These are phyloP conservation scores for Diplotaxis tenuifolia DNA, from an alignment of 345 rosid species.

Conservation along the genomic window DNA sequence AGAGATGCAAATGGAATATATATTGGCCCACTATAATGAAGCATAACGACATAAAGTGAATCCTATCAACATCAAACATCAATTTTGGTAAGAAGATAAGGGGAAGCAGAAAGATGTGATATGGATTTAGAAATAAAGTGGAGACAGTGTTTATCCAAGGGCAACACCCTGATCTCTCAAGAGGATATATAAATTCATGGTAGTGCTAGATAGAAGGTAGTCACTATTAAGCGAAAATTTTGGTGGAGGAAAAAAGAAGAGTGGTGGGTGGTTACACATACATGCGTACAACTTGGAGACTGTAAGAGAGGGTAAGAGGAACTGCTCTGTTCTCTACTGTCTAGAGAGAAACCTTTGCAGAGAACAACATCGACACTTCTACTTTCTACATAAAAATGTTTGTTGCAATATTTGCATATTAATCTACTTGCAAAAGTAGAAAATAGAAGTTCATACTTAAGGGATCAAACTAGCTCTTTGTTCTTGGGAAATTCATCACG, in stretches of 20 bases:
- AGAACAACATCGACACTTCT: constrained; percentile 6
- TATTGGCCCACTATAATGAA: background rate
- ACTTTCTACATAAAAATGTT: constrained; percentile 17
- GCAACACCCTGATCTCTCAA: background rate
- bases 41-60: background rate
- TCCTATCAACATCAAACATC: background rate
- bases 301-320: background rate
- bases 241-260: no score
- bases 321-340: background rate
- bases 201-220: no score
- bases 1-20: background rate
- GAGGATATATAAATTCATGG: no score
- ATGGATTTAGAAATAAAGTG: background rate
- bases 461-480: constrained; percentile 9
- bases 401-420: background rate
- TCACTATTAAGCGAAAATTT: no score
- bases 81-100: background rate
- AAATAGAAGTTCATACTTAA: background rate
- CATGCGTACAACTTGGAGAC: background rate
- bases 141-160: background rate
- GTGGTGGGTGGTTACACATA: no score
- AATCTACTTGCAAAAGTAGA: background rate
- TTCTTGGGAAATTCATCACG: constrained; percentile 14
- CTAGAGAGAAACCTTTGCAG: constrained; percentile 12
- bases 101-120: background rate